Base-by-base conservation (phyloP, 1,284 basidiomycete species). In the Melampsora americana region DNA sequence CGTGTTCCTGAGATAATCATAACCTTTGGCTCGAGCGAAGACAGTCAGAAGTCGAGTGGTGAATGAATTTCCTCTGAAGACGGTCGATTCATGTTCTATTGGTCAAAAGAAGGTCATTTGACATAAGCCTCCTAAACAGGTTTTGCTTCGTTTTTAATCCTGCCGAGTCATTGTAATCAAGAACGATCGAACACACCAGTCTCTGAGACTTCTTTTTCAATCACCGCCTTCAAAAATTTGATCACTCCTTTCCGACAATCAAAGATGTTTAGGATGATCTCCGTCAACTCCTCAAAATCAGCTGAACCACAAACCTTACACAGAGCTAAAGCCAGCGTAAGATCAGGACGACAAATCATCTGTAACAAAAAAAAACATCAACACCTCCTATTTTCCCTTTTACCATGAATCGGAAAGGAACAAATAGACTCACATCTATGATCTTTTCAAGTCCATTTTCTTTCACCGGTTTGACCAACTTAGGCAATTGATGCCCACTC, bases 21-120 rank as follows among this genome's bases (percentile, higher is more conserved):
- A 95, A 5, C 93, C 93, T 78, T 94, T 92, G 35, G 90, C 88
- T 80, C 87, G 88, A 1, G 92, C 92, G 79, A 95, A 95, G 1
- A 89, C 88, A 7, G 92, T 92, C 61, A 95, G 83, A 77, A 96
- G 89, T 70, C 91, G 86, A 26, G 90, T 91, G 79, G 90, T 92
- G 9, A 91, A 91, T 1, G 90, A 90, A 82, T 95, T 95, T 78
- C 90, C 87, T 66, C 93, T 86, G 85, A 95, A 95, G 6, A 96
- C 84, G 30, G 88, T 87, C 0, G 89, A 87, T 79, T 95, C 92
- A 80, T 87, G 89, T 66, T 89, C 92, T 92, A 78, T 26, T 9
- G 20, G 12, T 26, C 30, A 30, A 20, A 42, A 64, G 26, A n/a
- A 56, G 26, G 28, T 5, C 9, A 9, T 46, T 26, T 18, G 44